Conservation (phyloP, 495 filamentous ascomycete species). For the Talaromyces nanjingensis region DNA sequence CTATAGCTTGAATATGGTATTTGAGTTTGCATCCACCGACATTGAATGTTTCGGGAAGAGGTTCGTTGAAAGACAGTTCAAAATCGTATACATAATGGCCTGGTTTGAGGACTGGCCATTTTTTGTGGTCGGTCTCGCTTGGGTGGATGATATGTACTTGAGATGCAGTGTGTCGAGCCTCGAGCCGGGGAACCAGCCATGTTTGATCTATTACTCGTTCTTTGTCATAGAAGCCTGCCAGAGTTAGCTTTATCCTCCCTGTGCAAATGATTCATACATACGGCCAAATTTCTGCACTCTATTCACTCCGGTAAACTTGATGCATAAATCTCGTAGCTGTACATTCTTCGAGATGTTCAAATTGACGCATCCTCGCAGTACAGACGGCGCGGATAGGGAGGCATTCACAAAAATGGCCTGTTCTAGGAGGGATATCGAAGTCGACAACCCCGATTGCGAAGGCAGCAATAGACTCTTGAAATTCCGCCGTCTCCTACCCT, state of each 20-base stretch:
- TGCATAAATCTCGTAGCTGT: slow-evolving; percentile 3
- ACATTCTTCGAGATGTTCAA: slow-evolving; percentile 1
- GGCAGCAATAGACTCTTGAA: neutral
- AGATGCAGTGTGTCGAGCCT: neutral
- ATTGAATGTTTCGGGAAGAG: slow-evolving; percentile 5
- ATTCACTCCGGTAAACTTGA: slow-evolving; percentile 3
- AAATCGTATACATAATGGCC: slow-evolving; percentile 4
- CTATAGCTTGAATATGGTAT: slow-evolving; percentile 6
- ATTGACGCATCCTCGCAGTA: slow-evolving; percentile 2
- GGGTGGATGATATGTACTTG: neutral
- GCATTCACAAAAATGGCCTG: slow-evolving; percentile 7
- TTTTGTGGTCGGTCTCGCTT: neutral
- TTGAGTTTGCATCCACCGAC: slow-evolving; percentile 6
- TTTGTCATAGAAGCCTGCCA: slow-evolving; percentile 1
- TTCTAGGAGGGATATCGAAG: neutral
- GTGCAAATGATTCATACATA: neutral
- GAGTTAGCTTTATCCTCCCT: neutral
- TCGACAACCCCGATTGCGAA: neutral
- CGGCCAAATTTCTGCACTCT: neutral
- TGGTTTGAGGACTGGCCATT: neutral
- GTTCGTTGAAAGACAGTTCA: slow-evolving; percentile 1
- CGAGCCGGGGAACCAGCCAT: slow-evolving; percentile 1
- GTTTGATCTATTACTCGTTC: slow-evolving; percentile 4
- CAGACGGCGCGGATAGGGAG: neutral
- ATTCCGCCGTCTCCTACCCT: neutral